Evolutionary conservation across 768 basidiomycete genomes (phyloP).

Genomic region (Mrakia gelida): DNA sequence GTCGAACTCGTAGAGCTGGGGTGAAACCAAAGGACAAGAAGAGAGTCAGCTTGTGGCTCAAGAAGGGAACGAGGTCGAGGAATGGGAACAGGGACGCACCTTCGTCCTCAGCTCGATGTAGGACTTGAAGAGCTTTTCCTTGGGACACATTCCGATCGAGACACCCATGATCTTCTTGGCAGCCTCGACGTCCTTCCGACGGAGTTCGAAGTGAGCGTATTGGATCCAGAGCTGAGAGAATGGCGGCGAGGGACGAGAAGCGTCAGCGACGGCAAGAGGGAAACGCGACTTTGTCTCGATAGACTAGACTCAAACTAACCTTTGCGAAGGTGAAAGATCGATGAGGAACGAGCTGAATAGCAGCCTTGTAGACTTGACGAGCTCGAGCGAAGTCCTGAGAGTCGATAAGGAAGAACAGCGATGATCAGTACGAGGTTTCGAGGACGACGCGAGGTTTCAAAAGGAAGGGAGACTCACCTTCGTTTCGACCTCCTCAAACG

Average conservation of each 20-base stretch:
- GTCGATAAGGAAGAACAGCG: not conserved
- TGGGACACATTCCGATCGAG: slow-evolving; percentile 92
- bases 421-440: not conserved
- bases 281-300: no score
- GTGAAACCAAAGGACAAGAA: slow-evolving; percentile 22
- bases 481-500: slow-evolving; percentile 94
- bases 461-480: slow-evolving; percentile 55
- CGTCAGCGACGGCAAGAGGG: not conserved
- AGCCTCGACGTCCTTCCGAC: slow-evolving; percentile 70
- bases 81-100: slow-evolving; percentile 48
- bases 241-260: not conserved
- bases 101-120: slow-evolving; percentile 93
- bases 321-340: slow-evolving; percentile 98
- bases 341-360: slow-evolving; percentile 82
- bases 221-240: slow-evolving; percentile 67
- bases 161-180: slow-evolving; percentile 86
- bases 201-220: slow-evolving; percentile 87
- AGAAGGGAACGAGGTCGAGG: not conserved
- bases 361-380: slow-evolving; percentile 88
- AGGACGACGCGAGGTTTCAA: not conserved
- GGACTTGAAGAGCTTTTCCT: slow-evolving; percentile 89
- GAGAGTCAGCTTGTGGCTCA: not conserved
- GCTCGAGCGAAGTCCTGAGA: slow-evolving; percentile 73
- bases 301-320: slow-evolving; percentile 33
- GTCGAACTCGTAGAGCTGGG: slow-evolving; percentile 87